These are phyloP conservation scores for Leccinum huronense DNA, from an alignment of 1,284 basidiomycete genomes.

Conservation along the genomic window DNA sequence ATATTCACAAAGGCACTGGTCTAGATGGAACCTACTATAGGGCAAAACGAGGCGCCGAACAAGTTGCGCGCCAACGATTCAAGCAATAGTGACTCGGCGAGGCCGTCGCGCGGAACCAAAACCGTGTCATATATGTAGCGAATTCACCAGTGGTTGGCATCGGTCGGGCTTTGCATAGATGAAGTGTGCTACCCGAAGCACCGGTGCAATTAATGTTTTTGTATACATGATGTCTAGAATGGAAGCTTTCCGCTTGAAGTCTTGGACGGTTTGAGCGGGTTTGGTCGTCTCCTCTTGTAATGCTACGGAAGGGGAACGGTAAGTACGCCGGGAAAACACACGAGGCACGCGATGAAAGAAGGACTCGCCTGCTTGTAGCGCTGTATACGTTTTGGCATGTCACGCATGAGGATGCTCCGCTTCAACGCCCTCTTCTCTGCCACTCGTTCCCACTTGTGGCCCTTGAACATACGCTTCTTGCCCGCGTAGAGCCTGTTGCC, in stretches of 20 bases:
- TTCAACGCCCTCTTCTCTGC: conserved; percentile 44
- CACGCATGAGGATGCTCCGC: conserved; percentile 56
- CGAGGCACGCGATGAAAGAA: conserved; percentile 1
- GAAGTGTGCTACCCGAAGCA: not conserved
- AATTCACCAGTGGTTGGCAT: not conserved
- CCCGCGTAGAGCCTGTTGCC: conserved; percentile 67
- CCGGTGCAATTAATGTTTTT: conserved; percentile 3
- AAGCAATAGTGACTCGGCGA: not conserved
- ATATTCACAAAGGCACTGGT: not conserved
- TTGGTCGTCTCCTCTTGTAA: conserved; percentile 51
- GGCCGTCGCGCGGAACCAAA: not conserved
- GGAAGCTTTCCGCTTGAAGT: conserved; percentile 47
- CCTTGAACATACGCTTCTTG: conserved; percentile 82
- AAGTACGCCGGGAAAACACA: not conserved
- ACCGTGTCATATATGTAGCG: not conserved
- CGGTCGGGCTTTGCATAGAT: not conserved
- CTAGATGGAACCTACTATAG: not conserved
- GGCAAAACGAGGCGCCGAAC: not conserved
- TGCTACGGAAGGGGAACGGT: conserved; percentile 36
- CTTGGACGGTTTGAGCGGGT: conserved; percentile 54
- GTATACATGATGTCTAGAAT: conserved; percentile 39
- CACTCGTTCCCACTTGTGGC: conserved; percentile 74
- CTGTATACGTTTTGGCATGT: conserved; percentile 62
- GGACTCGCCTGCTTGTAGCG: conserved; percentile 60
- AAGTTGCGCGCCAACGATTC: not conserved